Evolutionary conservation across 1,284 basidiomycete genomes (phyloP).

Genomic region (Microbotryomycetes sp.): DNA sequence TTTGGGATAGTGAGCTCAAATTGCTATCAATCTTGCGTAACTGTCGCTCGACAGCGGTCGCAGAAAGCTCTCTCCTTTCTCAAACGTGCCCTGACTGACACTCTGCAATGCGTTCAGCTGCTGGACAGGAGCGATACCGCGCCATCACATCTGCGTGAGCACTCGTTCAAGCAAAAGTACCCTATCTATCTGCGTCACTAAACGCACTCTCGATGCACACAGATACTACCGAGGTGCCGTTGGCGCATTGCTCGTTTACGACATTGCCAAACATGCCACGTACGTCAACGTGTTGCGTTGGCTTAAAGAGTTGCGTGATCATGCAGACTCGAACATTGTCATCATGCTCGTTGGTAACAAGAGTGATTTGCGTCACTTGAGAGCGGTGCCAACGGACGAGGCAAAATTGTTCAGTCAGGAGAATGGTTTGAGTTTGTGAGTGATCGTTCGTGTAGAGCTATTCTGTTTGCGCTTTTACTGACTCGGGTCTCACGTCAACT

Average conservation of each 20-base stretch:
- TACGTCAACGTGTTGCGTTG: conserved; percentile 94
- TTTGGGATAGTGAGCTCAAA: conserved; percentile 97
- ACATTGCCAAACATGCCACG: conserved; percentile 70
- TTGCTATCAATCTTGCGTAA: no score
- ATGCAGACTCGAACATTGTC: conserved; percentile 48
- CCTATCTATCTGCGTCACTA: neutral
- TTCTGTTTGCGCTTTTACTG: neutral
- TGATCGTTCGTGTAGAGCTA: no score
- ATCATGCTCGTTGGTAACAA: conserved; percentile 59
- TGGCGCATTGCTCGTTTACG: conserved; percentile 50
- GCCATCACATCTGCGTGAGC: conserved; percentile 93
- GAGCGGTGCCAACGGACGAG: conserved; percentile 86
- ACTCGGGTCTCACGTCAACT: neutral
- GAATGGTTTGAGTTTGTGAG: conserved; percentile 38
- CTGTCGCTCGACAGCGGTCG: no score
- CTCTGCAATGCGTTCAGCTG: conserved; percentile 46
- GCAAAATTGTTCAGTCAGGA: conserved; percentile 38
- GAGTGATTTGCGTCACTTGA: conserved; percentile 94
- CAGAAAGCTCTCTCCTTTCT: no score
- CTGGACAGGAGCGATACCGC: conserved; percentile 97
- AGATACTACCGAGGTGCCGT: conserved; percentile 99
- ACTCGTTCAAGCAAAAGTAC: neutral
- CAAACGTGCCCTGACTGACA: neutral
- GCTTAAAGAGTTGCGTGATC: conserved; percentile 88
- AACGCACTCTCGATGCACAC: neutral